Percentiles rank a stretch among this genome's conserved stretches.
These are phyloP conservation scores for Pseudopyrenochaeta lycopersici DNA, from an alignment of 2,329 filamentous ascomycete genomes.

Conservation along the genomic window DNA sequence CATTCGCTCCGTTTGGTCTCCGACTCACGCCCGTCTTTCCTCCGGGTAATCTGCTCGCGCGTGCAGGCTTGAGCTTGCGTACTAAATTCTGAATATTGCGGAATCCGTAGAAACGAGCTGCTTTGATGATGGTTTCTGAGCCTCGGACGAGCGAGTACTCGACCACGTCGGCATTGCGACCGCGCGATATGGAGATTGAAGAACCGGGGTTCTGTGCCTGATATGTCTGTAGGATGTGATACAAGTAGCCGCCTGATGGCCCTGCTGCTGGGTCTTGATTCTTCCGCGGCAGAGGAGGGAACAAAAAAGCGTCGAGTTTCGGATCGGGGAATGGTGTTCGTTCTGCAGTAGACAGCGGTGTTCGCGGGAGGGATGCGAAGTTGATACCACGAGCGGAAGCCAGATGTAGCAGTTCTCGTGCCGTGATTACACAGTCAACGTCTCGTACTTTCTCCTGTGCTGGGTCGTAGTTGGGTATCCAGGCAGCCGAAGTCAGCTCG, in stretches of 20 bases:
- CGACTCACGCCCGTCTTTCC: slow-evolving; percentile 51
- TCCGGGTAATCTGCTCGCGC: slow-evolving; percentile 64
- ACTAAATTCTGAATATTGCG: slow-evolving; percentile 98
- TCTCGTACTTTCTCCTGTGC: slow-evolving; percentile 69
- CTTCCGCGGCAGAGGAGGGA: slow-evolving; percentile 57
- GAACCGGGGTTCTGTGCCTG: slow-evolving; percentile 76
- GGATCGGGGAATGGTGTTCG: slow-evolving; percentile 75
- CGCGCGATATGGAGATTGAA: slow-evolving; percentile 73
- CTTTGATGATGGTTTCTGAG: slow-evolving; percentile 45
- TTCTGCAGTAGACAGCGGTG: slow-evolving; percentile 58
- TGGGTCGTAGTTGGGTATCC: slow-evolving; percentile 57
- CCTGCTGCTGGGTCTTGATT: slow-evolving; percentile 68
- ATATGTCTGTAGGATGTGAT: slow-evolving; percentile 82
- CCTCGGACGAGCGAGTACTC: slow-evolving; percentile 77
- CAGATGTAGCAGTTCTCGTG: slow-evolving; percentile 90
- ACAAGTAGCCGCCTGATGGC: slow-evolving; percentile 86
- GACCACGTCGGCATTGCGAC: slow-evolving; percentile 89
- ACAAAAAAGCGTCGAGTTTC: slow-evolving; percentile 76
- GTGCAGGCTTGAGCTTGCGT: slow-evolving; percentile 84
- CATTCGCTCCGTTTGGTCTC: slow-evolving; percentile 74
- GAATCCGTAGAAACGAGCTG: slow-evolving; percentile 93
- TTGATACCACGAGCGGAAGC: slow-evolving; percentile 80
- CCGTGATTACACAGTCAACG: slow-evolving; percentile 97
- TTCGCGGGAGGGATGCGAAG: slow-evolving; percentile 75
- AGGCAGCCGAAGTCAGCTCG: slow-evolving; percentile 84